Percentiles rank a stretch among this genome's conserved stretches.
These are phyloP conservation scores for Marasmius tenuissimus DNA, from an alignment of 1,284 basidiomycete species.

Conservation along the genomic window DNA sequence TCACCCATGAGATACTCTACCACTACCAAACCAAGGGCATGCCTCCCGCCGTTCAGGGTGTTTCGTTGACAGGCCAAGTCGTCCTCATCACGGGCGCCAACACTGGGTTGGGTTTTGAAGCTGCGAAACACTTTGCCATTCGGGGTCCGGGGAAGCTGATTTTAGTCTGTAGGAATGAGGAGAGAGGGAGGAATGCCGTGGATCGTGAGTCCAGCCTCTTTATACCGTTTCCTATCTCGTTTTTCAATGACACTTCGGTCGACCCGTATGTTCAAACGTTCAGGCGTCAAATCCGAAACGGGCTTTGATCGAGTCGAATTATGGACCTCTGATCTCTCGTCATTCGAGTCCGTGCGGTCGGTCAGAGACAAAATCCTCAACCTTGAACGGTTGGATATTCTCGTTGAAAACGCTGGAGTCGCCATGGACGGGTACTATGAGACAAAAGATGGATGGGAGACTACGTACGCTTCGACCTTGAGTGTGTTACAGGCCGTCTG, in stretches of 20 bases:
- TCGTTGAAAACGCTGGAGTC: conserved; percentile 39
- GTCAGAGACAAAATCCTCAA: conserved; percentile 36
- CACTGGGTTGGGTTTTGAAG: conserved; percentile 31
- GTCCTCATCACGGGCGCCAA: conserved; percentile 34
- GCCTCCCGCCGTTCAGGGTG: conserved; percentile 26
- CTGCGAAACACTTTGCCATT: conserved; percentile 29
- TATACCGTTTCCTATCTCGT: not conserved
- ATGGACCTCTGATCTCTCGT: conserved; percentile 36
- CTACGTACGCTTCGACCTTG: conserved; percentile 25
- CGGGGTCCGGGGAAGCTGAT: conserved; percentile 30
- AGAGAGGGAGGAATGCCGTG: conserved; percentile 21
- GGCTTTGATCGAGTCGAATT: conserved; percentile 30
- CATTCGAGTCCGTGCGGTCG: conserved; percentile 35
- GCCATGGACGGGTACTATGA: conserved; percentile 16
- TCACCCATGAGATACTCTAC: no score
- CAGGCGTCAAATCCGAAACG: conserved; percentile 31
- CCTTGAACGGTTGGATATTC: conserved; percentile 35
- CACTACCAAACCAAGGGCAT: not conserved
- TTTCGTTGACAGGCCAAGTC: conserved; percentile 30
- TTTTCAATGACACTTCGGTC: not conserved
- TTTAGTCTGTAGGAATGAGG: conserved; percentile 24
- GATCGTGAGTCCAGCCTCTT: conserved; percentile 14
- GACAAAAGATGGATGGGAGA: conserved; percentile 38
- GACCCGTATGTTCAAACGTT: no score
- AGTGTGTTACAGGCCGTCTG: conserved; percentile 5